phyloP scores from a whole-genome alignment of 2,329 filamentous ascomycete species.

The Ophiocordyceps camponoti-leonardi region DNA sequence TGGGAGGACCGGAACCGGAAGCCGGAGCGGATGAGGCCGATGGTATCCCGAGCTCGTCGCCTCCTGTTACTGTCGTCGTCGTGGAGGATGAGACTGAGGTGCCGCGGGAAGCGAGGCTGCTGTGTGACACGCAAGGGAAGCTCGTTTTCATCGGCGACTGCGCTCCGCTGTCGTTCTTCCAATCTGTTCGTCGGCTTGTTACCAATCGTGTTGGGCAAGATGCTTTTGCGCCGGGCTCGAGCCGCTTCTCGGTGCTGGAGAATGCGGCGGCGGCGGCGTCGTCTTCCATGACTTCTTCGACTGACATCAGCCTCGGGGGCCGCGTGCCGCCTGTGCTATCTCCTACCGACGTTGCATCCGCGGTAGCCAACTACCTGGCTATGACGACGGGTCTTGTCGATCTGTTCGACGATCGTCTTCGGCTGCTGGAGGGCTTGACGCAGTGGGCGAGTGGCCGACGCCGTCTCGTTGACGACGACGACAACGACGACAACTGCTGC shows the following conservation, averaged over 20 bases:
- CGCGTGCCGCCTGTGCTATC: slow-evolving; percentile 10
- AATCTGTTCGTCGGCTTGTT: slow-evolving; percentile 34
- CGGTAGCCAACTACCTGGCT: slow-evolving; percentile 19
- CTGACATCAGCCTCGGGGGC: background rate
- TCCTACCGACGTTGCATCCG: slow-evolving; percentile 8
- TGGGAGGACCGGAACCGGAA: too few relatives aligned
- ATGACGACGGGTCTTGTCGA: slow-evolving; percentile 29
- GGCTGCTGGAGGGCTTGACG: slow-evolving; percentile 21
- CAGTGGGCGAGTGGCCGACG: slow-evolving; percentile 17
- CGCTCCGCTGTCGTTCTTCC: slow-evolving; percentile 37
- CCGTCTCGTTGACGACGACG: slow-evolving; percentile 6
- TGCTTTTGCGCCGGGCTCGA: slow-evolving; percentile 33
- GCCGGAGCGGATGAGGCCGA: too few relatives aligned
- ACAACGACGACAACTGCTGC: slow-evolving; percentile 11
- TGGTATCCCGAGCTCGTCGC: background rate
- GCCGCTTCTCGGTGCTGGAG: slow-evolving; percentile 30
- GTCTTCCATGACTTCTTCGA: background rate
- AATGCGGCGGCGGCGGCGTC: slow-evolving; percentile 14
- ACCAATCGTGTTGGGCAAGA: slow-evolving; percentile 28
- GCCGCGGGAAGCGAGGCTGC: slow-evolving; percentile 31
- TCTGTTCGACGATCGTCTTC: slow-evolving; percentile 22
- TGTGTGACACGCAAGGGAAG: slow-evolving; percentile 34
- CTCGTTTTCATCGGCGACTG: slow-evolving; percentile 39
- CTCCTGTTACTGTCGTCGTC: background rate
- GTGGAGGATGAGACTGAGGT: slow-evolving; percentile 37